Evolutionary conservation across 75 land plant genomes (phyloP).

Genomic region (Pinus albicaulis): DNA sequence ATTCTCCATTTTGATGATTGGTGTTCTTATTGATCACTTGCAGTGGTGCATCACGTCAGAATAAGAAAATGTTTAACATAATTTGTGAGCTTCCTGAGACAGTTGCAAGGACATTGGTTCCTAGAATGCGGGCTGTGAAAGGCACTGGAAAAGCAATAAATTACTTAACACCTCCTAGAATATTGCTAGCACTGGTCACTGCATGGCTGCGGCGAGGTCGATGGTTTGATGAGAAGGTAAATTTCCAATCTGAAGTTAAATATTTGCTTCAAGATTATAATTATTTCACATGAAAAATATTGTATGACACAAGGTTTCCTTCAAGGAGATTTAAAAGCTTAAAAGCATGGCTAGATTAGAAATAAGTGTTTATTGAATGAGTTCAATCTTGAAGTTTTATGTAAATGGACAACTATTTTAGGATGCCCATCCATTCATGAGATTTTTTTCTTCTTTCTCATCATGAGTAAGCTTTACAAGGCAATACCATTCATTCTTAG

Average conservation of each 20-base stretch:
- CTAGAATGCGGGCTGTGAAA: constrained; percentile 87
- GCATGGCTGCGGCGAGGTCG: constrained; percentile 95
- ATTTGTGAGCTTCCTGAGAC: constrained; percentile 99
- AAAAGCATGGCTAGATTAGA: not conserved
- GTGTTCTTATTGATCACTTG: constrained; percentile 7
- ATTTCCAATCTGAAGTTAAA: constrained; percentile 1
- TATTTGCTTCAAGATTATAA: not conserved
- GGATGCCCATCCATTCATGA: not conserved
- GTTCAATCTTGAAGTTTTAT: not conserved
- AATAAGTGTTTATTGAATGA: not conserved
- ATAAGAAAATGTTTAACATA: constrained; percentile 96
- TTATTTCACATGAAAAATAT: constrained; percentile 1
- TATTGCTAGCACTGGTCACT: constrained; percentile 85
- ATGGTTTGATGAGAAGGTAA: constrained; percentile 99
- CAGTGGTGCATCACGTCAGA: constrained; percentile 91
- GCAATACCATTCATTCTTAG: not conserved
- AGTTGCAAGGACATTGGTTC: constrained; percentile 91
- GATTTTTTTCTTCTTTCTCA: not conserved
- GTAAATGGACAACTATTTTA: not conserved
- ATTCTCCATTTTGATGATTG: not conserved
- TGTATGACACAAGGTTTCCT: not conserved
- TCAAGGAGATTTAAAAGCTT: not conserved
- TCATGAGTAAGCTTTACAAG: no score
- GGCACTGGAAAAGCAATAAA: constrained; percentile 93
- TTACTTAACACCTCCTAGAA: constrained; percentile 95